A percentile compares a stretch with the other conserved stretches of the same genome.
Conservation (phyloP, 768 basidiomycete species). For the Auricularia sp. region DNA sequence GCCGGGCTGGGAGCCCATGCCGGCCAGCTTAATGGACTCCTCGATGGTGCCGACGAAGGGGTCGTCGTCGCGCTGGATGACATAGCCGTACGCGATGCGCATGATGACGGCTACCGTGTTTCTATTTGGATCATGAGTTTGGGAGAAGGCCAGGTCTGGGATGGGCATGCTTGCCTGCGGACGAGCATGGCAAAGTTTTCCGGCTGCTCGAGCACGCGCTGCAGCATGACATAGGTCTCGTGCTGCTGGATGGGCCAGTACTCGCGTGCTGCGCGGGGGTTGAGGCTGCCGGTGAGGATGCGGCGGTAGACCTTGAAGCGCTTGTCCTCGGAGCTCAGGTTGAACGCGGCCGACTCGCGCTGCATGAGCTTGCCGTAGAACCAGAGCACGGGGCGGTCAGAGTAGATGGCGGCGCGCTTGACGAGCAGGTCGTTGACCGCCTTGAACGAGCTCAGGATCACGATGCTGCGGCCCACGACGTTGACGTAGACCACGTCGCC, state of each 20-base stretch:
- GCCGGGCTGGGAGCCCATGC: conserved; percentile 21
- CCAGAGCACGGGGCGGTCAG: conserved; percentile 7
- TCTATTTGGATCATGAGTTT: not conserved
- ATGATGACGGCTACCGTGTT: conserved; percentile 13
- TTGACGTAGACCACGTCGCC: conserved; percentile 13
- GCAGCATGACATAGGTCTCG: conserved; percentile 26
- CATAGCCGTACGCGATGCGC: conserved; percentile 24
- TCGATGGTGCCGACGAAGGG: conserved; percentile 20
- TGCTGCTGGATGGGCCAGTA: conserved; percentile 29
- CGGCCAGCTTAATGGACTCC: conserved; percentile 20
- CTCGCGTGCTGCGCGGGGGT: conserved; percentile 23
- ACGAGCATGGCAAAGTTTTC: conserved; percentile 27
- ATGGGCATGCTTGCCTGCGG: conserved; percentile 22
- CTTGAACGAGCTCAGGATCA: conserved; percentile 11
- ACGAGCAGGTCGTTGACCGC: conserved; percentile 7
- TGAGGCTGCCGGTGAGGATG: conserved; percentile 29
- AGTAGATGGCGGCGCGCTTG: conserved; percentile 10
- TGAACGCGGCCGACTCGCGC: conserved; percentile 33
- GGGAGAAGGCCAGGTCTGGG: too few relatives aligned
- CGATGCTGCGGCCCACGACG: conserved; percentile 6
- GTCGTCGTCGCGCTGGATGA: conserved; percentile 10
- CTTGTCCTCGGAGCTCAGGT: conserved; percentile 30
- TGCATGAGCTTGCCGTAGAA: conserved; percentile 25
- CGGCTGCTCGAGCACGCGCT: conserved; percentile 24
- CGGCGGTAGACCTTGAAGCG: conserved; percentile 34